Evolutionary conservation across 345 rosid species (phyloP).

Genomic region (Schrenkiella parvula): DNA sequence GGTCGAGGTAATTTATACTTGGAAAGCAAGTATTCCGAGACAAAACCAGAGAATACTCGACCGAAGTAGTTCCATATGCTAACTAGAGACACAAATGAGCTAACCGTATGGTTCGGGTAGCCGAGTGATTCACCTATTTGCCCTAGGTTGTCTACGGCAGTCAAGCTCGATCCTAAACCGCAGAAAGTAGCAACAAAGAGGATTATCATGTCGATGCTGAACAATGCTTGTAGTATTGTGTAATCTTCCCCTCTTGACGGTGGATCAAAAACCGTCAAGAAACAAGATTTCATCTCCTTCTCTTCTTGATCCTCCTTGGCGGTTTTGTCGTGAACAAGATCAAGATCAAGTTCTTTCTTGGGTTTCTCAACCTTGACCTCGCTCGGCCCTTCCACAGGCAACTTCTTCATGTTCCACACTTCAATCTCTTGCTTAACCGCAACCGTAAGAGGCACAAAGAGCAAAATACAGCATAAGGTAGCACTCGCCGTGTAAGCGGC

Average conservation of each 20-base stretch:
- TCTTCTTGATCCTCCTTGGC: not conserved
- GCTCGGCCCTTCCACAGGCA: slow-evolving; percentile 15
- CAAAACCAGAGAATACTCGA: slow-evolving; percentile 76
- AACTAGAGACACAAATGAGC: slow-evolving; percentile 67
- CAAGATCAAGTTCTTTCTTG: slow-evolving; percentile 22
- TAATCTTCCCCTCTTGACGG: slow-evolving; percentile 86
- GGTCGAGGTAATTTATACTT: slow-evolving; percentile 69
- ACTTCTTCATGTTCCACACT: slow-evolving; percentile 51
- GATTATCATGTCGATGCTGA: slow-evolving; percentile 67
- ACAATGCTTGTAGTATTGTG: slow-evolving; percentile 77
- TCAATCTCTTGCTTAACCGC: slow-evolving; percentile 55
- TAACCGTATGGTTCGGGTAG: slow-evolving; percentile 53
- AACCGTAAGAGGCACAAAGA: slow-evolving; percentile 60
- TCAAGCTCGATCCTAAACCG: slow-evolving; percentile 73
- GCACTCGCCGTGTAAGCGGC: slow-evolving; percentile 51
- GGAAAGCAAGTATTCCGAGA: slow-evolving; percentile 55
- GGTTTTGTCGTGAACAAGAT: not conserved
- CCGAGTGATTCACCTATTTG: slow-evolving; percentile 92
- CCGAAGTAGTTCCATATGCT: slow-evolving; percentile 94
- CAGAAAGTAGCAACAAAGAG: slow-evolving; percentile 61
- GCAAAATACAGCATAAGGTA: slow-evolving; percentile 42
- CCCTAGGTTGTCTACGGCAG: slow-evolving; percentile 83
- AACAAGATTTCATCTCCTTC: slow-evolving; percentile 42
- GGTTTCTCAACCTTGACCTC: slow-evolving; percentile 31
- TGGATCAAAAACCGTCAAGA: slow-evolving; percentile 42